Evolutionary conservation across 2,329 filamentous ascomycete genomes (phyloP), one percentile per base, ranked within the genome.

Genomic region (Dendrostoma leiphaemia): DNA sequence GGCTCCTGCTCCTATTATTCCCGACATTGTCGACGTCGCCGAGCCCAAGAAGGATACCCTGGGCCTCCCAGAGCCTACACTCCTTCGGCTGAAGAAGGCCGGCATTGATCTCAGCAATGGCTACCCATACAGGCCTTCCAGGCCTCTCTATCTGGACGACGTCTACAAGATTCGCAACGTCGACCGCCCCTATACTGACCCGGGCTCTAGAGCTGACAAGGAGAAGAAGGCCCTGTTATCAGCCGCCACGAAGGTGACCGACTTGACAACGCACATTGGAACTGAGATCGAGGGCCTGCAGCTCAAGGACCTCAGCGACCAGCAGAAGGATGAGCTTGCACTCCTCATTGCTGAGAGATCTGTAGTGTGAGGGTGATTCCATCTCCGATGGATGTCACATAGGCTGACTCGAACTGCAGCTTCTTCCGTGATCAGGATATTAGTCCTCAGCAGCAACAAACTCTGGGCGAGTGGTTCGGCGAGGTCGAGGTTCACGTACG

Each of bases 101-200:
- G 86, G 84, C 1, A 79, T 90, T 50, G 85, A 91, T 64, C 74
- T 90, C 2, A 86, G 84, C 1, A 71, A 82, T 1, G 88, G 87
- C 0, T 90, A 90, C 60, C 88, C 88, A 0, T 89, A 90, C 62
- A 81, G 86, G 0, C 86, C 86, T 1, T 79, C 82, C 0, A 77
- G 78, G 45, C 87, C 88, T 0, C 71, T 90, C 1, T 90, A 84
- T 61, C 72, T 90, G 0, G 82, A 91, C 53, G 87, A 90, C 60
- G 84, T 86, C 3, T 83, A 82, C 68, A 81, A 81, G 45, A 86
- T 91, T 64, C 74, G 87, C 17, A 75, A 81, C 65, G 67, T 78
- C 54, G 79, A 79, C 58, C 79, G 78, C 24, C 67, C 72, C 17
- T 76, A 87, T 53, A 62, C 80, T 10, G 86, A 90, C 48, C 78